A percentile compares a stretch with the other conserved stretches of the same genome.
These are phyloP conservation scores for Digitaria exilis DNA, from an alignment of 202 grass and related monocot species.

Conservation along the genomic window DNA sequence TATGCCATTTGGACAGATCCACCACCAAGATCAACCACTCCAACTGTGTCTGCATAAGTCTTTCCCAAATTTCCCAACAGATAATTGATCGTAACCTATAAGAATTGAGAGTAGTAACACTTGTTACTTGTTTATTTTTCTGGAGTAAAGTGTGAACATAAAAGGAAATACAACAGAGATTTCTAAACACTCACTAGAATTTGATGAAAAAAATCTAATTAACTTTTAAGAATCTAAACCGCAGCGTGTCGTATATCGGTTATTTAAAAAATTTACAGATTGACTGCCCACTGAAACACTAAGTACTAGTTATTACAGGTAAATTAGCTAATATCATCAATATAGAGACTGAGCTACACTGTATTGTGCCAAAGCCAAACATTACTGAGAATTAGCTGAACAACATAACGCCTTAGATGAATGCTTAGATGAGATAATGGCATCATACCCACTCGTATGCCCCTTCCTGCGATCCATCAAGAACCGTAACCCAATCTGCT, in stretches of 20 bases:
- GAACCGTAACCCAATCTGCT: slow-evolving; percentile 79
- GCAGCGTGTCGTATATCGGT: neutral
- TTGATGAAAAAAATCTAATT: too few relatives aligned
- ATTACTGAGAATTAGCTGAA: neutral
- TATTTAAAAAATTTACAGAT: neutral
- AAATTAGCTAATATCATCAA: neutral
- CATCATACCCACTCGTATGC: slow-evolving; percentile 92
- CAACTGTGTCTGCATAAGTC: slow-evolving; percentile 75
- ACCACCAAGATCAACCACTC: slow-evolving; percentile 92
- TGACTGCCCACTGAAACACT: neutral
- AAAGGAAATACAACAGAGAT: neutral
- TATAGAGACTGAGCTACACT: neutral
- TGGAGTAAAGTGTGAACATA: neutral
- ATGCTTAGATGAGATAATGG: neutral
- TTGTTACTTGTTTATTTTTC: slow-evolving; percentile 6
- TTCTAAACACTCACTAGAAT: too few relatives aligned
- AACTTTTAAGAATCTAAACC: too few relatives aligned
- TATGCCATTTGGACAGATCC: slow-evolving; percentile 99
- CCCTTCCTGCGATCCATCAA: slow-evolving; percentile 94
- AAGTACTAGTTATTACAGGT: neutral
- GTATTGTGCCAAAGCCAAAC: neutral
- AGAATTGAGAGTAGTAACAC: neutral
- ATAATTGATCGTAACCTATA: slow-evolving; percentile 94
- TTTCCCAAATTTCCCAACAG: slow-evolving; percentile 84
- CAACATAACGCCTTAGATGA: neutral